Percentiles rank a stretch among this genome's conserved stretches.
These are phyloP conservation scores for Penicillium macrosclerotiorum DNA, from an alignment of 495 filamentous ascomycete genomes.

Conservation along the genomic window DNA sequence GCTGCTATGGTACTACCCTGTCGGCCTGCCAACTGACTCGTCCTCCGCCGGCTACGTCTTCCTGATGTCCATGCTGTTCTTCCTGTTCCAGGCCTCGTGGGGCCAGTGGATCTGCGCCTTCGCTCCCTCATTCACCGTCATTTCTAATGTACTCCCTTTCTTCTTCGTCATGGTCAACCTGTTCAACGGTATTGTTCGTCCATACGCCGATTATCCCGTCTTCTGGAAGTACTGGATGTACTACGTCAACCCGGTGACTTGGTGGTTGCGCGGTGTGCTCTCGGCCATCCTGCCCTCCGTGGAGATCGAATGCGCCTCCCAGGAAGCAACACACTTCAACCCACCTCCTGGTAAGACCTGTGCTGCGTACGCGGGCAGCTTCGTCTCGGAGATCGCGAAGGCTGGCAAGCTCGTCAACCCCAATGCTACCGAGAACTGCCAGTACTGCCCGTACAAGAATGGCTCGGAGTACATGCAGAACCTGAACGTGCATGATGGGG, in stretches of 20 bases:
- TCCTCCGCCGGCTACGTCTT: conserved; percentile 75
- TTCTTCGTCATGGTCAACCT: conserved; percentile 74
- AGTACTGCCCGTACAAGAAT: conserved; percentile 68
- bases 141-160: conserved; percentile 61
- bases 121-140: conserved; percentile 76
- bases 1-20: conserved; percentile 75
- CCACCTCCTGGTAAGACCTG: conserved; percentile 64
- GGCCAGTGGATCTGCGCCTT: conserved; percentile 85
- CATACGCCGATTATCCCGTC: conserved; percentile 68
- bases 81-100: conserved; percentile 74
- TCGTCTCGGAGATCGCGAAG: conserved; percentile 45
- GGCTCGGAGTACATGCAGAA: conserved; percentile 66
- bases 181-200: conserved; percentile 74
- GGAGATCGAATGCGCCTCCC: conserved; percentile 53
- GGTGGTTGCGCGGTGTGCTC: conserved; percentile 74
- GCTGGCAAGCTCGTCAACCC: conserved; percentile 61
- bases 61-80: conserved; percentile 80
- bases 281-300: conserved; percentile 55
- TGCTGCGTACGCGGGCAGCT: conserved; percentile 54
- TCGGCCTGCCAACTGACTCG: conserved; percentile 64
- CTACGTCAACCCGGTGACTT: conserved; percentile 67
- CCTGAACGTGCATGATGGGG: conserved; percentile 61
- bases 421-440: conserved; percentile 55
- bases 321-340: conserved; percentile 66
- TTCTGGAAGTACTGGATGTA: conserved; percentile 84